Evolutionary conservation across 1,284 basidiomycete genomes (phyloP), one percentile per base, ranked within the genome.

Genomic region (Xanthoconium separans): DNA sequence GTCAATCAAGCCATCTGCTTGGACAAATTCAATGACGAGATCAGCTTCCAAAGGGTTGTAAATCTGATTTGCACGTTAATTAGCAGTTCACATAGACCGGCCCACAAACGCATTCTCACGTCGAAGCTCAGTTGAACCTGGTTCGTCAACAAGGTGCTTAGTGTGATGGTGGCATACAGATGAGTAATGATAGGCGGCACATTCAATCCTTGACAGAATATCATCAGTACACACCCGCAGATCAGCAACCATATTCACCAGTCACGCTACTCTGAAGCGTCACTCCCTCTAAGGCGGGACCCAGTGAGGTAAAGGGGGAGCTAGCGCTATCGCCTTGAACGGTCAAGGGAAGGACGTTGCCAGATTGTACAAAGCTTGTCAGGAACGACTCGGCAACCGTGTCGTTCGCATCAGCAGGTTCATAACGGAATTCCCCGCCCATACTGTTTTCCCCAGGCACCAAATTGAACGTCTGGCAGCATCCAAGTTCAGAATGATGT

Each of bases 361-460:
- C 72, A 0, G 74, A 77, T 61, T 83, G 82, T 37, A 87, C 72
- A 65, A 85, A 87, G 37, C 72, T 65, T 20, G 77, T 70, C 55
- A 85, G 62, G 73, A 86, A 86, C 27, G 66, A 64, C 73, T 81
- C 61, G 1, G 88, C 86, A 16, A 74, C 71, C 4, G 85, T 84
- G 60, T 89, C 80, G 60, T 88, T 88, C 10, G 81, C 75, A 66
- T 88, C 71, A 9, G 73, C 74, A 1, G 89, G 88, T 58, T 77
- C 69, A 61, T 90, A 91, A 56, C 78, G 84, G 75, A 91, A 89
- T 63, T 87, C 83, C 6, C 85, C 73, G 0, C 73, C 53, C 24
- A 84, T 64, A 3, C 63, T 61, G 59, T 89, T 87, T 54, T 74
- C 65, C 50, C 87, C 87, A 0, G 86, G 84, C 30, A 77, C 70